Conservation (phyloP, 2,329 filamentous ascomycete species). For the Arthrocladium fulminans region DNA sequence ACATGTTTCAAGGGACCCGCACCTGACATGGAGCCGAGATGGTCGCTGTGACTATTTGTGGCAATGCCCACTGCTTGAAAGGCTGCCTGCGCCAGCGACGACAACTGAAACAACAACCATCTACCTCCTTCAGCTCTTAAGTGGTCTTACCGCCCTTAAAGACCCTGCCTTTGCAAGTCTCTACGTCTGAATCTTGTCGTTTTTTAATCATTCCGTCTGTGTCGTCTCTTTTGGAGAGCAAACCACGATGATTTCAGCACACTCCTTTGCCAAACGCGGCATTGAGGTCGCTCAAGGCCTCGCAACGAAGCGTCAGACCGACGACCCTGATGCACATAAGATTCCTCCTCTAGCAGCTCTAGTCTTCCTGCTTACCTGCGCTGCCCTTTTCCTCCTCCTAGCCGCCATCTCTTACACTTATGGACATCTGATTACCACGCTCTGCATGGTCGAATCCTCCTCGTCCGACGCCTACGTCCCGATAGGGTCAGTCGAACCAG, state of each 20-base stretch:
- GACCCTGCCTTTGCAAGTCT: too few species aligned
- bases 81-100: neutral
- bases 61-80: neutral
- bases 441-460: slow-evolving; percentile 56
- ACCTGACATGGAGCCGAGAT: too few species aligned
- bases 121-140: neutral
- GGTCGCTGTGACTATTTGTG: too few species aligned
- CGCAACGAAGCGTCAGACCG: neutral
- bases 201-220: neutral
- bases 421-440: slow-evolving; percentile 50
- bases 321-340: slow-evolving; percentile 3
- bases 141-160: too few species aligned
- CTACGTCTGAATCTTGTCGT: neutral
- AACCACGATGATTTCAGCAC: slow-evolving; percentile 4
- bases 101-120: neutral
- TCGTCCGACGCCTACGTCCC: slow-evolving; percentile 45
- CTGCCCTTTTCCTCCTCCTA: slow-evolving; percentile 22
- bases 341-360: slow-evolving; percentile 24
- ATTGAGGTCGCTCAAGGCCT: slow-evolving; percentile 1
- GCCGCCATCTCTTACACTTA: slow-evolving; percentile 46
- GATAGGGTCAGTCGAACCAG: slow-evolving; percentile 34
- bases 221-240: neutral
- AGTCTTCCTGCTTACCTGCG: slow-evolving; percentile 25
- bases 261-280: slow-evolving; percentile 5
- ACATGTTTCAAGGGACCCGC: too few species aligned